These are phyloP conservation scores for Botrytis hyacinthi DNA, from an alignment of 2,329 filamentous ascomycete species.

Conservation along the genomic window DNA sequence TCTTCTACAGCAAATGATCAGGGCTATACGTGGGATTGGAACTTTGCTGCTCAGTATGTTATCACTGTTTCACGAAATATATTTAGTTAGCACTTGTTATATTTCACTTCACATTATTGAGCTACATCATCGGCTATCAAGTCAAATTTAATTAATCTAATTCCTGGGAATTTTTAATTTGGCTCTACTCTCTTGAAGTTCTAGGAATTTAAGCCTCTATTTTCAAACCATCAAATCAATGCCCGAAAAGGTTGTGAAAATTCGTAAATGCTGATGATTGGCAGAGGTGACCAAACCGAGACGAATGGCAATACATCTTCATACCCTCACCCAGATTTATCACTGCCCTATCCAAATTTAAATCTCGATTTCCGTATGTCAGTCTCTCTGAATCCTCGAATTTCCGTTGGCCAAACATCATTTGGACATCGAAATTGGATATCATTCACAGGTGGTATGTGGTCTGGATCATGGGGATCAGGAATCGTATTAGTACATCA, in stretches of 20 bases:
- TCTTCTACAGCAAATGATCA: background rate
- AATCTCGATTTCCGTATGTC: slow-evolving; percentile 52
- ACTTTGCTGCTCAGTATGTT: background rate
- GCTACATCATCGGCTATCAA: background rate
- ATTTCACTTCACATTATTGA: background rate
- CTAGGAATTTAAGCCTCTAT: background rate
- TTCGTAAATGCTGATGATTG: background rate
- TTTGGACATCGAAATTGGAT: slow-evolving; percentile 50
- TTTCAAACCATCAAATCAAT: background rate
- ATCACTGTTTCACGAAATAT: background rate
- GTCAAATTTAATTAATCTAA: background rate
- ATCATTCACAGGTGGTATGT: slow-evolving; percentile 47
- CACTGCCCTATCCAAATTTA: slow-evolving; percentile 45
- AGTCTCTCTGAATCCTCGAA: slow-evolving; percentile 46
- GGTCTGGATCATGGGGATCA: slow-evolving; percentile 50
- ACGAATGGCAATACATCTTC: background rate
- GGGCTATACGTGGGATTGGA: background rate
- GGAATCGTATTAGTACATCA: slow-evolving; percentile 44
- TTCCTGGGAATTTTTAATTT: too few species aligned
- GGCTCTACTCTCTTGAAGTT: background rate
- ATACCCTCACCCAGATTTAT: slow-evolving; percentile 22
- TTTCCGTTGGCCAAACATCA: slow-evolving; percentile 45
- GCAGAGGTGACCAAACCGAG: background rate
- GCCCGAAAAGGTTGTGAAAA: background rate
- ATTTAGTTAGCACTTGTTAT: background rate